Conservation (phyloP, 1,284 basidiomycete genomes). For the Pascua sp. region DNA sequence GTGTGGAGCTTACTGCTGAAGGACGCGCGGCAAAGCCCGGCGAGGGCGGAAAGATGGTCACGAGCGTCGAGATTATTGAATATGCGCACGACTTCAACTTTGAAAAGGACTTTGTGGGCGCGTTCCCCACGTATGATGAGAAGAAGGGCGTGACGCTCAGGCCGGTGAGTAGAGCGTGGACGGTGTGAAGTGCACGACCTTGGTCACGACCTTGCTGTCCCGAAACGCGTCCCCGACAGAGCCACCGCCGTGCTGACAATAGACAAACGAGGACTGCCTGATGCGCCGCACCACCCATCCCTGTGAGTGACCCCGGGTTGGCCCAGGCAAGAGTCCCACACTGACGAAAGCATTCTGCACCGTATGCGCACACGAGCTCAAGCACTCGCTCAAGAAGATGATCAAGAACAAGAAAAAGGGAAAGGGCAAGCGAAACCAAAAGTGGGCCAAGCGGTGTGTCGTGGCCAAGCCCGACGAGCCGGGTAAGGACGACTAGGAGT, state of each 20-base stretch:
- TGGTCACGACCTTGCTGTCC: too few species aligned
- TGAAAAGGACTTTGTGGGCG: conserved; percentile 61
- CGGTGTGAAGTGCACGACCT: neutral
- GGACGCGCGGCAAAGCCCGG: conserved; percentile 56
- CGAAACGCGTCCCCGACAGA: too few species aligned
- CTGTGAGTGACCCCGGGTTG: too few species aligned
- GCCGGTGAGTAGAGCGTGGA: conserved; percentile 34
- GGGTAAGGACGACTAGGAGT: too few species aligned
- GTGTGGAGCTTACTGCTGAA: conserved; percentile 59
- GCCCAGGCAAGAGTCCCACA: too few species aligned
- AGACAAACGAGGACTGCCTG: conserved; percentile 75
- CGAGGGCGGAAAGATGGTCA: conserved; percentile 58
- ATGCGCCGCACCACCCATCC: conserved; percentile 66
- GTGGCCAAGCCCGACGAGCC: too few species aligned
- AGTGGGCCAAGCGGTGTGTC: too few species aligned
- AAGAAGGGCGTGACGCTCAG: conserved; percentile 36
- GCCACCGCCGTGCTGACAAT: neutral
- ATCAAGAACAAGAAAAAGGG: conserved; percentile 3
- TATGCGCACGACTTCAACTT: conserved; percentile 66
- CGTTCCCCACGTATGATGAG: conserved; percentile 64
- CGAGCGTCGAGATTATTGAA: conserved; percentile 71
- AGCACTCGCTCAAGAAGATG: conserved; percentile 18
- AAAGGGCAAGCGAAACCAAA: too few species aligned
- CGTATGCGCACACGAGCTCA: conserved; percentile 66
- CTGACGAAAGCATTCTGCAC: conserved; percentile 62